These are phyloP conservation scores for Trichoderma lentiforme DNA, from an alignment of 2,329 filamentous ascomycete species.

Conservation along the genomic window DNA sequence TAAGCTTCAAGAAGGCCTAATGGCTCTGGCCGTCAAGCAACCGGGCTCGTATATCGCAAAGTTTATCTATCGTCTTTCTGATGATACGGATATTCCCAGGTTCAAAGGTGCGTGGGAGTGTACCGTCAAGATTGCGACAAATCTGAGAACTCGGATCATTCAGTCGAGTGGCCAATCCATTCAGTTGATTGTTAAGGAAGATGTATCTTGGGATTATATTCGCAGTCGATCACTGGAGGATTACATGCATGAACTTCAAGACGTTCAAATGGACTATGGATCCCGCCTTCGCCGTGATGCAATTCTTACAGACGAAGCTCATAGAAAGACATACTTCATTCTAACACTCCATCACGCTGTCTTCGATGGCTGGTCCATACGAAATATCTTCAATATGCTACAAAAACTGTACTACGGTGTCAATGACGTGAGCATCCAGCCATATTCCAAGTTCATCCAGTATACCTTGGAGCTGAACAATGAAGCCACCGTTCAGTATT, in stretches of 20 bases:
- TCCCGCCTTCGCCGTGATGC: neutral
- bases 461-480: conserved; percentile 5
- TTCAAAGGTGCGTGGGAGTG: conserved; percentile 20
- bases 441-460: conserved; percentile 1
- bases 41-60: conserved; percentile 35
- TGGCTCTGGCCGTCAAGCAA: conserved; percentile 32
- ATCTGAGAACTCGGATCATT: conserved; percentile 17
- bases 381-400: neutral
- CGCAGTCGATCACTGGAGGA: neutral
- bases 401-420: neutral
- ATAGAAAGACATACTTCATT: neutral
- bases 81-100: conserved; percentile 19
- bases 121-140: neutral
- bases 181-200: conserved; percentile 8
- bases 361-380: conserved; percentile 10
- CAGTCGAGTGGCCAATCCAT: neutral
- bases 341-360: conserved; percentile 7
- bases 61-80: conserved; percentile 24
- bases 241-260: neutral
- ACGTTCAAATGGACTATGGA: neutral
- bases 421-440: neutral
- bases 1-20: conserved; percentile 37
- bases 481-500: neutral
- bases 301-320: neutral
- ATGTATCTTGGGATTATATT: neutral